Conservation (phyloP, 2,329 filamentous ascomycete genomes). For the Trichoderma hamatum region DNA sequence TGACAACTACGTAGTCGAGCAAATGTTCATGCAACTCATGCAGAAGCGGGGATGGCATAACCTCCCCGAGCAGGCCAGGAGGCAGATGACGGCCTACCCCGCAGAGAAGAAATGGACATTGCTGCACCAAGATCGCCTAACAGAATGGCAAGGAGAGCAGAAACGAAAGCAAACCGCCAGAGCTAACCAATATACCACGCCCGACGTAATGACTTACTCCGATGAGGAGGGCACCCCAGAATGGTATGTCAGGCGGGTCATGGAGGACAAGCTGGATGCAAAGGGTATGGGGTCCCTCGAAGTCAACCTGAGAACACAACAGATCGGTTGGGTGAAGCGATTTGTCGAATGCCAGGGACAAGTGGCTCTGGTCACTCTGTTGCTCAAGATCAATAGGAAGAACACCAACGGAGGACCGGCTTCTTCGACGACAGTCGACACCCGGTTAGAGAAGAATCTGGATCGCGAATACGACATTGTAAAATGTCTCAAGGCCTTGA, state of each 20-base stretch:
- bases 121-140: slow-evolving; percentile 90
- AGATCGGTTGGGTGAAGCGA: slow-evolving; percentile 94
- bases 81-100: slow-evolving; percentile 96
- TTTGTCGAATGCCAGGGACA: slow-evolving; percentile 98
- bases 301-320: slow-evolving; percentile 92
- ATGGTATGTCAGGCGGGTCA: slow-evolving; percentile 96
- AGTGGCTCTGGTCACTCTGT: slow-evolving; percentile 89
- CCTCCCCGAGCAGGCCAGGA: slow-evolving; percentile 87
- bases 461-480: slow-evolving; percentile 96
- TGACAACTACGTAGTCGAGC: slow-evolving; percentile 82
- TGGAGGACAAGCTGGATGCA: slow-evolving; percentile 90
- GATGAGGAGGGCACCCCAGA: slow-evolving; percentile 96
- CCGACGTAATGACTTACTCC: slow-evolving; percentile 73
- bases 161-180: slow-evolving; percentile 78
- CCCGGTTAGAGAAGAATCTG: slow-evolving; percentile 72
- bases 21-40: slow-evolving; percentile 93
- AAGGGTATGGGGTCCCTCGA: slow-evolving; percentile 92
- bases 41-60: slow-evolving; percentile 98
- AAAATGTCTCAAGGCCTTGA: slow-evolving; percentile 94
- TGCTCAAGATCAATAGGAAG: slow-evolving; percentile 90
- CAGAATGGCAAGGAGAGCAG: slow-evolving; percentile 92
- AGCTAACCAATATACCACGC: slow-evolving; percentile 68
- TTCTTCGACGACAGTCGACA: slow-evolving; percentile 50
- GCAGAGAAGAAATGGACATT: slow-evolving; percentile 97
- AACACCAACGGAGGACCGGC: slow-evolving; percentile 75